Conservation (phyloP, 768 basidiomycete species). For the Xerocomellus dryophilus region DNA sequence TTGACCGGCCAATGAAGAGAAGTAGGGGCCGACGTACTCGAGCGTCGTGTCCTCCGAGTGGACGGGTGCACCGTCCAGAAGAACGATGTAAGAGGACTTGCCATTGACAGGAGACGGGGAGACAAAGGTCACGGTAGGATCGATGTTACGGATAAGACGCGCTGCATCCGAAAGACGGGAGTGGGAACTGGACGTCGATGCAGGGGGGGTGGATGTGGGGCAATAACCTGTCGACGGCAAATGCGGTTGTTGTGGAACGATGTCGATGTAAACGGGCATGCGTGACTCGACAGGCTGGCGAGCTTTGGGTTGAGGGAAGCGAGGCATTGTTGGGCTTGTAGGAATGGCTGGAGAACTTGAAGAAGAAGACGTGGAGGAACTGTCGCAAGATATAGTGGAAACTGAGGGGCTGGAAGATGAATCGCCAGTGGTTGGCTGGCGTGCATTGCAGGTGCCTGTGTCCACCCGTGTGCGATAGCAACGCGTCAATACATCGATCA, state of each 20-base stretch:
- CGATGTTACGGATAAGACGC: slow-evolving; percentile 56
- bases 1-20: slow-evolving; percentile 30
- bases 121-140: slow-evolving; percentile 65
- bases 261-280: slow-evolving; percentile 35
- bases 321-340: slow-evolving; percentile 20
- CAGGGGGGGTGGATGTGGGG: not conserved
- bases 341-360: slow-evolving; percentile 15
- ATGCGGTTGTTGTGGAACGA: slow-evolving; percentile 21
- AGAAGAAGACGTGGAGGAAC: slow-evolving; percentile 20
- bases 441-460: slow-evolving; percentile 21
- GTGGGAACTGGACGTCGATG: slow-evolving; percentile 2
- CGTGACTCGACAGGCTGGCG: slow-evolving; percentile 24
- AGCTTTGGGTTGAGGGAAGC: slow-evolving; percentile 19
- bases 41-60: slow-evolving; percentile 48
- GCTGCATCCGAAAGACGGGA: slow-evolving; percentile 30
- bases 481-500: slow-evolving; percentile 35
- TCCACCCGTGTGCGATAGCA: slow-evolving; percentile 30
- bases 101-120: slow-evolving; percentile 48
- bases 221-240: slow-evolving; percentile 8
- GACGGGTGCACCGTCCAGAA: slow-evolving; percentile 45
- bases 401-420: slow-evolving; percentile 15
- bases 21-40: slow-evolving; percentile 33
- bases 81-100: slow-evolving; percentile 55
- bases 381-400: slow-evolving; percentile 30
- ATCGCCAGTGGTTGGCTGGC: slow-evolving; percentile 12